phyloP scores from a whole-genome alignment of 2,329 filamentous ascomycete genomes.

The Colletotrichum tanaceti region DNA sequence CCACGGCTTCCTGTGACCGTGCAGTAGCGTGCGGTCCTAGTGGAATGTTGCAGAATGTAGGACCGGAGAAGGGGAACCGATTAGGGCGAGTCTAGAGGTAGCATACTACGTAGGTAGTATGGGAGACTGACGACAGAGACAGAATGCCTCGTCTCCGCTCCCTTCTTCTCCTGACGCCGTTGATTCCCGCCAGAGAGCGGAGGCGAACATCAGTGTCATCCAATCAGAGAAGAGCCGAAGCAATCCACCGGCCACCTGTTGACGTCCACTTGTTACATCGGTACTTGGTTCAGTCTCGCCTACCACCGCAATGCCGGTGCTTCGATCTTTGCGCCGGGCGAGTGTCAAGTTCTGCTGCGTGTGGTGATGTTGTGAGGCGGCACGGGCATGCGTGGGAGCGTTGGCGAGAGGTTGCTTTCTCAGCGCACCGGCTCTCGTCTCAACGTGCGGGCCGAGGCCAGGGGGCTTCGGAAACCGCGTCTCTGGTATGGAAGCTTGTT shows the following conservation, averaged over 20 bases:
- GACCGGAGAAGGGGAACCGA: slow-evolving; percentile 16
- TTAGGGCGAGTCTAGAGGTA: not conserved
- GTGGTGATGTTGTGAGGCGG: not conserved
- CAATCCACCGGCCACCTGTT: slow-evolving; percentile 34
- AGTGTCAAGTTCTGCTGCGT: slow-evolving; percentile 17
- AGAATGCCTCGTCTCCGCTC: not conserved
- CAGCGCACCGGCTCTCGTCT: slow-evolving; percentile 11
- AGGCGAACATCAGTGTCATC: slow-evolving; percentile 8
- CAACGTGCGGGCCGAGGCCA: slow-evolving; percentile 4
- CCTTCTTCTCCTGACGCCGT: slow-evolving; percentile 25
- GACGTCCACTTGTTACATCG: slow-evolving; percentile 22
- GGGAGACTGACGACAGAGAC: not conserved
- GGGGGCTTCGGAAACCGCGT: not conserved
- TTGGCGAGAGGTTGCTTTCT: not conserved
- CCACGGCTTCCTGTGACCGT: not conserved
- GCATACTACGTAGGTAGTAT: no score
- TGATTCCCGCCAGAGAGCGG: slow-evolving; percentile 14
- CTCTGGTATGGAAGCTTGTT: slow-evolving; percentile 11
- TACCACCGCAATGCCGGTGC: slow-evolving; percentile 10
- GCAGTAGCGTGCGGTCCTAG: slow-evolving; percentile 31
- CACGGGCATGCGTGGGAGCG: slow-evolving; percentile 5
- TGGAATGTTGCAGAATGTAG: slow-evolving; percentile 31
- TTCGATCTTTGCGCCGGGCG: not conserved
- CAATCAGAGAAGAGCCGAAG: slow-evolving; percentile 17
- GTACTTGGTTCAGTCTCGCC: not conserved